Evolutionary conservation across 1,284 basidiomycete genomes (phyloP).

Genomic region (Cryptococcus sp.): DNA sequence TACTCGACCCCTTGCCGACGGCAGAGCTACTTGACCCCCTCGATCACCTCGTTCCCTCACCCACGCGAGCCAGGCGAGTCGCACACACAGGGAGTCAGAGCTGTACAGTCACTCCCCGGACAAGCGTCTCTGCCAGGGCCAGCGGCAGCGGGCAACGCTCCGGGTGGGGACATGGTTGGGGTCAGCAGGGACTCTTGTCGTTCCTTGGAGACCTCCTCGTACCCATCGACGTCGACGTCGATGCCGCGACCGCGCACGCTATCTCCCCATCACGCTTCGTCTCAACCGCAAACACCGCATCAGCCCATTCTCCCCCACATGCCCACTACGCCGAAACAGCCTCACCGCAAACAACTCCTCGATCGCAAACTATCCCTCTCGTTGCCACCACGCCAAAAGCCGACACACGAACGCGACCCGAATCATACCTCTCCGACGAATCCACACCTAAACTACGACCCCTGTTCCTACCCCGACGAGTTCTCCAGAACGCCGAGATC

Average conservation of each 20-base stretch:
- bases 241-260: constrained; percentile 3
- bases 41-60: constrained; percentile 19
- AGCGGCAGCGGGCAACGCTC: constrained; percentile 6
- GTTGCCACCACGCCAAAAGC: background rate
- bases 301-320: constrained; percentile 12
- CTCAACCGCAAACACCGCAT: background rate
- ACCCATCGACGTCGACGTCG: constrained; percentile 16
- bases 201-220: constrained; percentile 25
- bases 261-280: background rate
- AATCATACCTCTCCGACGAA: constrained; percentile 3
- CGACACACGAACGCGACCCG: background rate
- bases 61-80: background rate
- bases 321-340: constrained; percentile 8
- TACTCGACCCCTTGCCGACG: constrained; percentile 25
- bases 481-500: constrained; percentile 6
- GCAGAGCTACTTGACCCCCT: constrained; percentile 26
- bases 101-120: background rate
- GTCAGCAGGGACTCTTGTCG: constrained; percentile 16
- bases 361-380: background rate
- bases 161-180: constrained; percentile 6
- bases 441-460: constrained; percentile 20
- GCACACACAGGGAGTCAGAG: background rate
- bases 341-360: constrained; percentile 1
- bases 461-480: constrained; percentile 15
- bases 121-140: constrained; percentile 4